Evolutionary conservation across 768 basidiomycete species (phyloP), one percentile per base, ranked within the genome.

Genomic region (Leccinum olivaceopallidum): DNA sequence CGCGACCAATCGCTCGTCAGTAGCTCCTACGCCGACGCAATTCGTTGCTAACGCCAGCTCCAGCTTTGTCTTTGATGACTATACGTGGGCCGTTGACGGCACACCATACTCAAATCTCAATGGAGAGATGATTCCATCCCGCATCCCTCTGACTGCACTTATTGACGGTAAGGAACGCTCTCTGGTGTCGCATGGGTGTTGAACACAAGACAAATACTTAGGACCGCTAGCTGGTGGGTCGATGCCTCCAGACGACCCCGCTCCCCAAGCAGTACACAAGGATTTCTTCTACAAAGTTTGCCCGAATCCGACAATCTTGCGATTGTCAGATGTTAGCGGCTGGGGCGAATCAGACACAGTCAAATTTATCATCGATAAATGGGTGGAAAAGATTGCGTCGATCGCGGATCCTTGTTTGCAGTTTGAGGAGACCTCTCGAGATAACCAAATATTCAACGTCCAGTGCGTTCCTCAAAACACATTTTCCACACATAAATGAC

Each of bases 11-110:
- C 70, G 77, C 59, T 68, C 75, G 76, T 78, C 53, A 58, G 76
- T 71, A 6, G 18, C 22, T 53, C 49, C 2, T 6, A 55, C 13
- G 6, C 18, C 2, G 8, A 34, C 8, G 4, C 2, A 26, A 26
- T 28, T 4, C 10, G 2, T 42, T 36, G 9, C 60, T 67, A 32
- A 71, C 16, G 36, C 3, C 5, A 36, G 3, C 32, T 3, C 4
- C 42, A 78, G 79, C 14, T 75, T 75, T 53, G 79, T 79, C n/a
- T 78, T 79, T 59, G 71, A 78, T 36, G 74, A 80, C 56, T 78
- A 80, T 60, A 78, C 77, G 0, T 79, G 78, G 79, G 68, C 71
- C 37, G 56, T 64, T 22, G 71, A 76, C 22, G 66, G 69, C 5
- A 65, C 72, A 16, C 70, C 69, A 16, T 80, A 76, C 59, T 73